These are phyloP conservation scores for Saussurea involucrata DNA, from an alignment of 129 eudicot genomes.

Conservation along the genomic window DNA sequence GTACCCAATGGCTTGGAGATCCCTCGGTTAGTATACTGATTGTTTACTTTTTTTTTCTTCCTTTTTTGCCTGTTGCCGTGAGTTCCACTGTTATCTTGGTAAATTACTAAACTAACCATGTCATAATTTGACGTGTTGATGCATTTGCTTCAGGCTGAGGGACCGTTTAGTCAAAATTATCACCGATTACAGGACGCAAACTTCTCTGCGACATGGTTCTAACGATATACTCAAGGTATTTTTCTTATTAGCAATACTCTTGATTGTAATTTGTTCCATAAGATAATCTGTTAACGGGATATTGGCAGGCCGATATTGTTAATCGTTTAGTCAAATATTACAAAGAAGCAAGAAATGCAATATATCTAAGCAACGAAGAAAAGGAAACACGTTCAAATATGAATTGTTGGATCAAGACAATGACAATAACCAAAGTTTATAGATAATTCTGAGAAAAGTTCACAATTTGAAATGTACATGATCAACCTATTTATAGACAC, in stretches of 20 bases:
- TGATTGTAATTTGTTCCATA: background rate
- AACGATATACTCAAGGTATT: conserved; percentile 90
- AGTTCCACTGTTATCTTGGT: background rate
- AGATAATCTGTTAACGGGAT: background rate
- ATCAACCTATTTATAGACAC: too few relatives aligned
- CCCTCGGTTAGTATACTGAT: conserved; percentile 83
- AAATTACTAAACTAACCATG: background rate
- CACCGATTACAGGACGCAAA: conserved; percentile 95
- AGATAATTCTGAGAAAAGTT: too few relatives aligned
- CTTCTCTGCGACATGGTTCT: conserved; percentile 97
- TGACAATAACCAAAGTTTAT: too few relatives aligned
- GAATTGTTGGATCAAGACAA: too few relatives aligned
- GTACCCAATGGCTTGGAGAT: conserved; percentile 96
- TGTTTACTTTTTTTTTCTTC: background rate
- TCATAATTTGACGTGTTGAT: background rate
- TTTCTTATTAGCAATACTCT: background rate
- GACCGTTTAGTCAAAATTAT: conserved; percentile 94
- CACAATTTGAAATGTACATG: too few relatives aligned
- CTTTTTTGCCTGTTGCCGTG: background rate
- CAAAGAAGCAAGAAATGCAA: conserved; percentile 92
- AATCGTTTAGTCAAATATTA: conserved; percentile 77
- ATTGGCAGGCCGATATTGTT: conserved; percentile 79
- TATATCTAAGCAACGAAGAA: conserved; percentile 76
- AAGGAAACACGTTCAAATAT: conserved; percentile 59
- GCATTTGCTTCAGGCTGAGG: conserved; percentile 54